Base-by-base conservation (phyloP, 139 green algal species). In the Asterochloris erici region DNA sequence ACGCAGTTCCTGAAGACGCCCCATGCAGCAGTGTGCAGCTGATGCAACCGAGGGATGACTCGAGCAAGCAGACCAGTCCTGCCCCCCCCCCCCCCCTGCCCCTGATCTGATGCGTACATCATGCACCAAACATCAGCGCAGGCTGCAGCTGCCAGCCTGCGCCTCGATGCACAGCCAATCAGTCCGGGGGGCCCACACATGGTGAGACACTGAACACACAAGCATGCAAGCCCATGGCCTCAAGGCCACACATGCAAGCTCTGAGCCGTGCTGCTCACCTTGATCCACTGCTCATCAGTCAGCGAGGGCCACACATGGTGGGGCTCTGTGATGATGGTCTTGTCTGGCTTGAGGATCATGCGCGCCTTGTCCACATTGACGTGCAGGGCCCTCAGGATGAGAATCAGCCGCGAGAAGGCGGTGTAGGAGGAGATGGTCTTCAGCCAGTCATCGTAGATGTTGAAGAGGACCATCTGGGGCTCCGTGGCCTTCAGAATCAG, bases 381-480 rank as follows among this genome's bases (percentile, higher is more conserved):
- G 88, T 99, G 97, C 84, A 99, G 92, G 26, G 97, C 94, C 63
- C 96, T 89, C 83, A 99, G 93, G 89, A 99, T 99, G 79, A 99
- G 94, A 82, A 99, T 97, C 61, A 99, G 93, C 63, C 97, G 89
- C 15, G 90, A 97, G 91, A 99, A 99, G 75, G 97, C 97, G 17
- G 97, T 99, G 94, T 99, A 99, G 62, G 91, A 96, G 73, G 88
- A 96, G 85, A 99, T 97, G 66, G 94, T 97, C 84, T 96, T 96
- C 66, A 99, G 92, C 96, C 97, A 99, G 94, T 99, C 97, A 87
- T 99, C 97, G 90, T 99, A 99, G 86, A 99, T 95, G 94, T 99
- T 99, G 94, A 99, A 99, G 71, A 99, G 92, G 80, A 99, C 93
- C 97, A 99, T 99, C 93, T 99, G 96, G 69, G 94, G 93, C 90